phyloP scores from a whole-genome alignment of 2,329 filamentous ascomycete genomes.

The Raffaelea albimanens region DNA sequence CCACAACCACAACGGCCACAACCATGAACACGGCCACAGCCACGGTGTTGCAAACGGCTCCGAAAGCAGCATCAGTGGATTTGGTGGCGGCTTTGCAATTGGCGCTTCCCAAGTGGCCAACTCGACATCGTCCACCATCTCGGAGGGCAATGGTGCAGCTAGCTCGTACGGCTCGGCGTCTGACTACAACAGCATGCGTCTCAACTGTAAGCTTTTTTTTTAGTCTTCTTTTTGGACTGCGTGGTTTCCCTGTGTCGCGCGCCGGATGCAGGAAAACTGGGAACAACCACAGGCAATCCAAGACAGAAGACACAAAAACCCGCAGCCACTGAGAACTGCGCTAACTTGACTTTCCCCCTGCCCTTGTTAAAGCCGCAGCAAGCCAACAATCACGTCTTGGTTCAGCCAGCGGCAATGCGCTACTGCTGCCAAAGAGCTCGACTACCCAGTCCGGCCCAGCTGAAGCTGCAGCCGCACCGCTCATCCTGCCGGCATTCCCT shows the following conservation, averaged over 20 bases:
- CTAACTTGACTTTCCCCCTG: neutral
- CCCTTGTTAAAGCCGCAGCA: neutral
- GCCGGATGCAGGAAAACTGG: too few relatives aligned
- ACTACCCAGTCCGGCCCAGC: neutral
- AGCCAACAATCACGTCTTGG: constrained; percentile 1
- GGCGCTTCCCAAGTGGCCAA: constrained; percentile 1
- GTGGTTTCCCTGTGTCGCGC: neutral
- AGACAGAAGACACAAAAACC: too few relatives aligned
- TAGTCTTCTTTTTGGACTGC: neutral
- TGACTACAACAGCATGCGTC: neutral
- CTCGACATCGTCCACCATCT: neutral
- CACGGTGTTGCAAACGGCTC: constrained; percentile 5
- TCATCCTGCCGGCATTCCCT: constrained; percentile 9
- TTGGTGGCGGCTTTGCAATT: constrained; percentile 5
- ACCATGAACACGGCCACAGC: constrained; percentile 1
- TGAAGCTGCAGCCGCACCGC: neutral
- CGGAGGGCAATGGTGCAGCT: neutral
- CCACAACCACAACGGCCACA: neutral
- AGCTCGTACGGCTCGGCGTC: neutral
- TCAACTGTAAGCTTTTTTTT: constrained; percentile 3
- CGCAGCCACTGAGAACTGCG: too few relatives aligned
- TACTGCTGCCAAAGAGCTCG: constrained; percentile 8
- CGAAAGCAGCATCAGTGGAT: constrained; percentile 1
- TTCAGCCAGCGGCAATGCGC: constrained; percentile 2
- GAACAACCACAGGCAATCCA: too few relatives aligned